phyloP scores from a whole-genome alignment of 1,284 basidiomycete genomes.

The Apiotrichum siamense region DNA sequence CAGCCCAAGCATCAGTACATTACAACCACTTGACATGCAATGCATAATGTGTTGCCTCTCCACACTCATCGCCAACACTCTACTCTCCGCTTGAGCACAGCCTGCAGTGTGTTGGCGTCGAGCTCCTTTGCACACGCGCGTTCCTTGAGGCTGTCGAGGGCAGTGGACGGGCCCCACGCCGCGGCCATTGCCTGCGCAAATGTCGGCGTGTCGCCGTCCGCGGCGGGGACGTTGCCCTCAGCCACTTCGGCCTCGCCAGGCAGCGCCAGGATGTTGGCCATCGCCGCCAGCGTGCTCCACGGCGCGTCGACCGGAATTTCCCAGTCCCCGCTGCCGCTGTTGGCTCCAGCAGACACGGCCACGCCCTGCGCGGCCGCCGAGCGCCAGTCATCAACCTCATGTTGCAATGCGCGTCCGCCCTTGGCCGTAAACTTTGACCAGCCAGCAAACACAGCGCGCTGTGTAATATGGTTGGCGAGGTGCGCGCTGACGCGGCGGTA shows the following conservation, averaged over 20 bases:
- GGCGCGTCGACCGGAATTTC: slow-evolving; percentile 56
- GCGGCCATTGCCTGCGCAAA: slow-evolving; percentile 75
- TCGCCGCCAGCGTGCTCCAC: slow-evolving; percentile 65
- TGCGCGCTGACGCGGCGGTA: slow-evolving; percentile 65
- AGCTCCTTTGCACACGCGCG: slow-evolving; percentile 27
- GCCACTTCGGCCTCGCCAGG: slow-evolving; percentile 50
- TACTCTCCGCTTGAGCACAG: slow-evolving; percentile 35
- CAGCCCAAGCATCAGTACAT: too few relatives aligned
- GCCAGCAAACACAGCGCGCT: slow-evolving; percentile 74
- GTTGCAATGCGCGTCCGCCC: slow-evolving; percentile 56
- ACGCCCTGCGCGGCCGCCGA: slow-evolving; percentile 56
- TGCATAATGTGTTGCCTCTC: slow-evolving; percentile 1
- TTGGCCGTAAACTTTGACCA: slow-evolving; percentile 54
- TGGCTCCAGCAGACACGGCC: too few relatives aligned
- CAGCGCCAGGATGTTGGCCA: slow-evolving; percentile 59
- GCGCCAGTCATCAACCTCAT: slow-evolving; percentile 71
- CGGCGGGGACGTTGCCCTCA: too few relatives aligned
- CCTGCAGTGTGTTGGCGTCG: slow-evolving; percentile 30
- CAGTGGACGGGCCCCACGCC: slow-evolving; percentile 64
- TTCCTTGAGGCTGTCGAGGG: slow-evolving; percentile 62
- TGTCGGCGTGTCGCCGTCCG: slow-evolving; percentile 62
- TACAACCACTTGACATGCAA: not conserved
- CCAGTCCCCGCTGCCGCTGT: not conserved
- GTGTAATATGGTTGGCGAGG: slow-evolving; percentile 66
- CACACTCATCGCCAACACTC: slow-evolving; percentile 38